Evolutionary conservation across 2,329 filamentous ascomycete species (phyloP).

Genomic region (Penicillium fuscoglaucum): DNA sequence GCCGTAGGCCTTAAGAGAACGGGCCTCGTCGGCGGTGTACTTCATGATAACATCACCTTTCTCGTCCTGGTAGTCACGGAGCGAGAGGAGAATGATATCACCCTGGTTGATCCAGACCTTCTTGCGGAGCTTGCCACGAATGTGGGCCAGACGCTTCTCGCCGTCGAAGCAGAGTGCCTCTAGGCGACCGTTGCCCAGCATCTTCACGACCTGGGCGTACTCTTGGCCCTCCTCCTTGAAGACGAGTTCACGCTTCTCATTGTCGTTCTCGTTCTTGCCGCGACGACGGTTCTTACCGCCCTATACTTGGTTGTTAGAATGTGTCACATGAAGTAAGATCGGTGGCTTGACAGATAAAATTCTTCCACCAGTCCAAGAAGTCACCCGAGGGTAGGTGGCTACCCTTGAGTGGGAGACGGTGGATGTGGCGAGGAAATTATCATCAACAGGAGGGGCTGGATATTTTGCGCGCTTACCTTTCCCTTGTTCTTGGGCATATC

Average conservation of each 20-base stretch:
- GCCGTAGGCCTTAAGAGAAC: conserved; percentile 93
- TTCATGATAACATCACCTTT: conserved; percentile 94
- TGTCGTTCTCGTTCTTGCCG: conserved; percentile 99
- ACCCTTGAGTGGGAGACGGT: conserved; percentile 9
- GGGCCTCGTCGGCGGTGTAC: conserved; percentile 93
- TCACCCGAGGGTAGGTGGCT: conserved; percentile 2
- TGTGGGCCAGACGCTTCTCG: conserved; percentile 78
- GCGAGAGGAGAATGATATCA: conserved; percentile 84
- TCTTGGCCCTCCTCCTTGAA: conserved; percentile 99
- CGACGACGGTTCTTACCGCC: conserved; percentile 98
- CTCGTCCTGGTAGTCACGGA: conserved; percentile 91
- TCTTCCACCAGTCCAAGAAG: background rate
- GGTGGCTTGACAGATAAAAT: background rate
- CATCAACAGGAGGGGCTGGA: conserved; percentile 26
- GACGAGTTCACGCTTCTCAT: conserved; percentile 96
- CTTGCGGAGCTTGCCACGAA: conserved; percentile 96
- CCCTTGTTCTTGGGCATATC: conserved; percentile 99
- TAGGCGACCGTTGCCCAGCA: conserved; percentile 92
- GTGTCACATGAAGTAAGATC: conserved; percentile 8
- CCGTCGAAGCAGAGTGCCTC: conserved; percentile 96
- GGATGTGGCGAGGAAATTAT: conserved; percentile 25
- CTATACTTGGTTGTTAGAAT: conserved; percentile 53
- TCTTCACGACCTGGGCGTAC: conserved; percentile 87
- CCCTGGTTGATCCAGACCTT: conserved; percentile 99
- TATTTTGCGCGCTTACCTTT: conserved; percentile 67